Base-by-base conservation (phyloP, 2,329 filamentous ascomycete genomes). In the Anisogramma anomala region DNA sequence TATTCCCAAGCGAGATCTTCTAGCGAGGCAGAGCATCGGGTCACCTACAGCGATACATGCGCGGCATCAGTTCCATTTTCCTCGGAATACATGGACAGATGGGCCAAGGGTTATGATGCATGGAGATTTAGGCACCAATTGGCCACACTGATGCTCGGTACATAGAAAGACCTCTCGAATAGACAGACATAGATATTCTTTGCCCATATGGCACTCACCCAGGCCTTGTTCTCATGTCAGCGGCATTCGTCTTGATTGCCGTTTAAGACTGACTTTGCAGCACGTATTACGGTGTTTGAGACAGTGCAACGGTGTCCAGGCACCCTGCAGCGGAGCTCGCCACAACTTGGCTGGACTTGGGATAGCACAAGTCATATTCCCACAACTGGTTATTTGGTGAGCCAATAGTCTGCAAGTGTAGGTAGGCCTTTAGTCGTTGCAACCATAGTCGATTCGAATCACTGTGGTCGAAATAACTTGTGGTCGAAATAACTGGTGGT, bases 101-200 rank as follows among this genome's bases (percentile, higher is more conserved):
- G 28, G 13, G 28, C 15, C 14, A 22, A 30, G 41, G 28, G 44
- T 27, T 35, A 41, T 33, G 44, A 19, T 41, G 7, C 4, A 33
- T 9, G 15, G 33, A 27, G 32, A 42, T 23, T 18, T 31, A 43
- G 43, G 23, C 40, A 32, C n/a, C n/a, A 15, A 9, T 3, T 38
- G 23, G 20, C 19, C 27, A 14, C 17, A 27, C 36, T 14, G 31
- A 23, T 31, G 31, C 35, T 39, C 22, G 43, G 40, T 43, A 43
- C 33, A 43, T 25, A 13, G 3, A 32, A 20, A 35, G 18, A 27
- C 25, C 40, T 22, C 22, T 36, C 30, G 40, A 32, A 36, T 45
- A 25, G 39, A 45, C 39, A 45, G 43, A 45, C 32, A 43, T 39
- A 46, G 40, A 46, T 17, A 30, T 43, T 39, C 28, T 39, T 39